These are phyloP conservation scores for Polytolypa hystricis DNA, from an alignment of 2,329 filamentous ascomycete species.

Conservation along the genomic window DNA sequence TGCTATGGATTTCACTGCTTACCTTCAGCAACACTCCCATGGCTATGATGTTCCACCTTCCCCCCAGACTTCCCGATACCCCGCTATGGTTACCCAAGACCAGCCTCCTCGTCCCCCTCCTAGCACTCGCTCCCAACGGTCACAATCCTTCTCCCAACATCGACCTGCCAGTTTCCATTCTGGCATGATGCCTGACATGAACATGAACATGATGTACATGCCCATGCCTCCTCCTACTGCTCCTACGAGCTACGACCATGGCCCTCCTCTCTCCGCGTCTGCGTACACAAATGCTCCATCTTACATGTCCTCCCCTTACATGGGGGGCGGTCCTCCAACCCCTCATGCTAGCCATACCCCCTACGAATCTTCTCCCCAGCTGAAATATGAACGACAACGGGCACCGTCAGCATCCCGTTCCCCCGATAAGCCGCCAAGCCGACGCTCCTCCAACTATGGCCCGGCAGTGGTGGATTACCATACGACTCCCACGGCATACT, in stretches of 20 bases:
- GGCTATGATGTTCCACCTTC: slow-evolving; percentile 19
- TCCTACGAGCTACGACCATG: slow-evolving; percentile 21
- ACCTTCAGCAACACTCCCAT: slow-evolving; percentile 10
- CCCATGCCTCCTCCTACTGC: slow-evolving; percentile 15
- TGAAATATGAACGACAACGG: slow-evolving; percentile 19
- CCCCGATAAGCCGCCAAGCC: slow-evolving; percentile 20
- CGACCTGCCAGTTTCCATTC: slow-evolving; percentile 30
- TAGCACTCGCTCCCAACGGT: slow-evolving; percentile 15
- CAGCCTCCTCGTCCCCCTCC: slow-evolving; percentile 19
- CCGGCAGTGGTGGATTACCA: slow-evolving; percentile 24
- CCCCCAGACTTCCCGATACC: slow-evolving; percentile 19
- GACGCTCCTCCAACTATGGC: slow-evolving; percentile 26
- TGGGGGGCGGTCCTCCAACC: slow-evolving; percentile 13
- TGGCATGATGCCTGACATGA: slow-evolving; percentile 21
- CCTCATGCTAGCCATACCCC: slow-evolving; percentile 8
- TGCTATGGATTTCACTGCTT: slow-evolving; percentile 20
- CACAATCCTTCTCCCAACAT: slow-evolving; percentile 23
- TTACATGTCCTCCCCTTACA: slow-evolving; percentile 25
- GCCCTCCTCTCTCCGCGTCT: slow-evolving; percentile 27
- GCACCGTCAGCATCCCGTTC: slow-evolving; percentile 26
- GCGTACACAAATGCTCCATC: slow-evolving; percentile 23
- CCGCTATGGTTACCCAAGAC: slow-evolving; percentile 20
- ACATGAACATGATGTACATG: slow-evolving; percentile 19
- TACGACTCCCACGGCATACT: slow-evolving; percentile 19
- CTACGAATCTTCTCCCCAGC: slow-evolving; percentile 9